Conservation (phyloP, 345 rosid species). For the Cardamine resedifolia region DNA sequence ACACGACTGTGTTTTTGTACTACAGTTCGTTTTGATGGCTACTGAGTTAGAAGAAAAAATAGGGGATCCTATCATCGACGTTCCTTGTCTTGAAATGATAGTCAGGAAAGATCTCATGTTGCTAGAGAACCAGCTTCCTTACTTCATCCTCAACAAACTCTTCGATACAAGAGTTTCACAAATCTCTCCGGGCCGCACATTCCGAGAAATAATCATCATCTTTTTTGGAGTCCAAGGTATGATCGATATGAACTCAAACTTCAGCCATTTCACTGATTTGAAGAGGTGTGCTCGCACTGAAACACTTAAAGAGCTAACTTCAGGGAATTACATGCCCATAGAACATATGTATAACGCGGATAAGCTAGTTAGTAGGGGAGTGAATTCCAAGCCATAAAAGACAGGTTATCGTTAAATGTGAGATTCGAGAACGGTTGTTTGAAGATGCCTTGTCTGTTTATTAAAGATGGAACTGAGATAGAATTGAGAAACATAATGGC, state of each 20-base stretch:
- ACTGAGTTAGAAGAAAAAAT: too few species aligned
- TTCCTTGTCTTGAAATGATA: not conserved
- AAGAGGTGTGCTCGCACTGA: not conserved
- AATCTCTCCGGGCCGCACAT: not conserved
- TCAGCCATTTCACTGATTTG: not conserved
- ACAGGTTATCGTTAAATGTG: not conserved
- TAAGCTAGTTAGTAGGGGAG: not conserved
- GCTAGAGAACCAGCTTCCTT: not conserved
- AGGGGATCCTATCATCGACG: not conserved
- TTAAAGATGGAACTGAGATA: not conserved
- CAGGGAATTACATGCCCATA: fast-evolving
- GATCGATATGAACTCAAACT: not conserved
- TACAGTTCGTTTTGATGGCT: not conserved
- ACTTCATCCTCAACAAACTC: not conserved
- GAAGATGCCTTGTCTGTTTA: not conserved
- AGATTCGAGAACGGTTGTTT: not conserved
- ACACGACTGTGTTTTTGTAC: not conserved
- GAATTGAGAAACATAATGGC: not conserved
- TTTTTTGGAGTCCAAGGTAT: not conserved
- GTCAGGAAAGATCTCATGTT: not conserved
- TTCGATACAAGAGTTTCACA: not conserved
- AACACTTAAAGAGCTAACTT: not conserved
- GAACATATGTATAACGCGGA: not conserved
- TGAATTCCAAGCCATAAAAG: not conserved
- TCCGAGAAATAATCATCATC: not conserved